Conservation (phyloP, 352 stramenopile species). For the Phytopythium mirpurense region DNA sequence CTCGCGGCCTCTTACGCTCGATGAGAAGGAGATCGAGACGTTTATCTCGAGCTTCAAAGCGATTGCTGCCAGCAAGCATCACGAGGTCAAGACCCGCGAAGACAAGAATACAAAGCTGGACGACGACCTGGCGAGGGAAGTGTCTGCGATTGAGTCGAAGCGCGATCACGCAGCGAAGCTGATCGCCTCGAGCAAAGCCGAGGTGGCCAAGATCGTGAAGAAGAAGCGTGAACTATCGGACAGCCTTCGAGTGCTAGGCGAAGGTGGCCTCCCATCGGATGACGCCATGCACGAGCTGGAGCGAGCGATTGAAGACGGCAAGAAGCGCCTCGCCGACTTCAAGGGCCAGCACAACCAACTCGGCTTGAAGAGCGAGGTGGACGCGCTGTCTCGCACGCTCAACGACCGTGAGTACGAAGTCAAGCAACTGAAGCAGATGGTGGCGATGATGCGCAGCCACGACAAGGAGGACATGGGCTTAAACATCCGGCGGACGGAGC, state of each 20-base stretch:
- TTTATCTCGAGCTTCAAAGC: constrained; percentile 45
- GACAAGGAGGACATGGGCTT: constrained; percentile 44
- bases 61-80: not conserved
- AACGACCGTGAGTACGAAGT: constrained; percentile 38
- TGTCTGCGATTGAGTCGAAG: constrained; percentile 33
- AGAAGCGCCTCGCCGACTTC: constrained; percentile 35
- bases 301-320: constrained; percentile 33
- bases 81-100: not conserved
- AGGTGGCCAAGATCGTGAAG: constrained; percentile 28
- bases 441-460: constrained; percentile 47
- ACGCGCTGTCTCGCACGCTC: constrained; percentile 35
- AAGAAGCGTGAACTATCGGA: constrained; percentile 37
- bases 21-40: constrained; percentile 43
- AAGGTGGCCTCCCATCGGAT: constrained; percentile 29
- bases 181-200: constrained; percentile 3
- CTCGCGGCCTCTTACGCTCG: constrained; percentile 37
- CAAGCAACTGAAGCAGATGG: constrained; percentile 35
- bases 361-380: constrained; percentile 38
- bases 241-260: constrained; percentile 37
- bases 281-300: constrained; percentile 46
- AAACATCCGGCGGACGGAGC: constrained; percentile 40
- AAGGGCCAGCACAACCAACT: constrained; percentile 35
- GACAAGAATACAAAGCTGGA: not conserved
- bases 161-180: constrained; percentile 40
- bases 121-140: not conserved